These are phyloP conservation scores for Fibroporia radiculosa DNA, from an alignment of 768 basidiomycete species.

Conservation along the genomic window DNA sequence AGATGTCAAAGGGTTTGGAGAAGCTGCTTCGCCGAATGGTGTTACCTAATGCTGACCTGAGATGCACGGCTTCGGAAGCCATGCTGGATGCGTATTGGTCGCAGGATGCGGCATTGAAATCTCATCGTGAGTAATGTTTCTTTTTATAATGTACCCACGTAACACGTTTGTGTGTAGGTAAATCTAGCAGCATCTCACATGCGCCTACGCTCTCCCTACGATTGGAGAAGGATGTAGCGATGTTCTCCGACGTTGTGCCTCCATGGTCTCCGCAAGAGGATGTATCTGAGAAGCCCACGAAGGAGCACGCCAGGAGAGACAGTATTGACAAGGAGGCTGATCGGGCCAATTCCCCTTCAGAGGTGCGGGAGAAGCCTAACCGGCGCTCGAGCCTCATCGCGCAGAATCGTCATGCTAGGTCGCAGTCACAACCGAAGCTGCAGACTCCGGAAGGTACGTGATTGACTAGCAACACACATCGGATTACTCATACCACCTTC, in stretches of 20 bases:
- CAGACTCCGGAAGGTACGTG: conserved; percentile 13
- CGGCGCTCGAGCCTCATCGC: not conserved
- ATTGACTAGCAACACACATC: not conserved
- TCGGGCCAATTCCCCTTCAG: not conserved
- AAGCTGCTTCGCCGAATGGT: conserved; percentile 71
- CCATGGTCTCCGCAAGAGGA: conserved; percentile 23
- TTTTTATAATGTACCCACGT: not conserved
- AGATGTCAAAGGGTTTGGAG: conserved; percentile 58
- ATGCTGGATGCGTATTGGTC: conserved; percentile 66
- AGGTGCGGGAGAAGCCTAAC: not conserved
- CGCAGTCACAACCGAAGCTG: conserved; percentile 30
- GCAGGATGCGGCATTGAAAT: conserved; percentile 15
- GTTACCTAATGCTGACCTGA: conserved; percentile 71
- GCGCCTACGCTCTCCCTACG: conserved; percentile 15
- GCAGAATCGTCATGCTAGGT: conserved; percentile 17
- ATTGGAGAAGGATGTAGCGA: conserved; percentile 25
- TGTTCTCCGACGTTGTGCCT: conserved; percentile 26
- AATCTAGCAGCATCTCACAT: conserved; percentile 24
- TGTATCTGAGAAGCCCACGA: conserved; percentile 12
- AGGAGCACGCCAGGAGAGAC: conserved; percentile 7
- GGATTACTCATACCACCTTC: not conserved
- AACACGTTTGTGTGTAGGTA: conserved; percentile 20
- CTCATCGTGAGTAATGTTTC: conserved; percentile 35
- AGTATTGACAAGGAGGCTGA: conserved; percentile 6
- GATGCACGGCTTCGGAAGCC: conserved; percentile 61